Percentiles rank a stretch among this genome's conserved stretches.
Conservation (phyloP, 2,329 filamentous ascomycete species). For the Diaporthe citriasiana region DNA sequence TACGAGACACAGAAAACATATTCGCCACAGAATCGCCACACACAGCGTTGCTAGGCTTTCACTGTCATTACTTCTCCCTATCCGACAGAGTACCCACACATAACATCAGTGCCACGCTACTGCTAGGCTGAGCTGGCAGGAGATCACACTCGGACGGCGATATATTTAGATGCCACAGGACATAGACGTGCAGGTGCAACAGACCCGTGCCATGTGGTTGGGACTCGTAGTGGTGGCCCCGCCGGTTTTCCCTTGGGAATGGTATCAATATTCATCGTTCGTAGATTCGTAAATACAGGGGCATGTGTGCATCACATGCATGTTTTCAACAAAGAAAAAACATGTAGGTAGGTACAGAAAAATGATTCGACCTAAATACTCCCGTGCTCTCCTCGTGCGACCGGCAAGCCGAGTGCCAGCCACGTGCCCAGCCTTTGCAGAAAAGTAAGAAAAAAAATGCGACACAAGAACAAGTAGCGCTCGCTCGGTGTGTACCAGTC, state of each 20-base stretch:
- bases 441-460: slow-evolving; percentile 32
- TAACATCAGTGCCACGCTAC: background rate
- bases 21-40: slow-evolving; percentile 23
- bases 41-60: background rate
- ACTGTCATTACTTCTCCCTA: background rate
- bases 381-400: slow-evolving; percentile 30
- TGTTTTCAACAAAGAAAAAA: slow-evolving; percentile 25
- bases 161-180: background rate
- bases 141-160: background rate
- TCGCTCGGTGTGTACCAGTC: slow-evolving; percentile 28
- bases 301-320: slow-evolving; percentile 37
- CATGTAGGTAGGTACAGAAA: slow-evolving; percentile 34
- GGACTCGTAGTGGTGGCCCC: background rate
- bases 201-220: background rate
- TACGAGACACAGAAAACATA: background rate
- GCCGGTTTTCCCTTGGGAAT: background rate
- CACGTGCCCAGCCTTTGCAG: slow-evolving; percentile 26
- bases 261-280: slow-evolving; percentile 43
- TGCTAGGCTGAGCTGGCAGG: background rate
- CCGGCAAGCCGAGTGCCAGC: slow-evolving; percentile 39
- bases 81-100: background rate
- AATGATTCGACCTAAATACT: slow-evolving; percentile 36
- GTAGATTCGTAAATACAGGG: slow-evolving; percentile 41
- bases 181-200: background rate
- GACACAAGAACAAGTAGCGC: slow-evolving; percentile 25